Conservation (phyloP, 331 rosid species). For the Quercus tomentella region DNA sequence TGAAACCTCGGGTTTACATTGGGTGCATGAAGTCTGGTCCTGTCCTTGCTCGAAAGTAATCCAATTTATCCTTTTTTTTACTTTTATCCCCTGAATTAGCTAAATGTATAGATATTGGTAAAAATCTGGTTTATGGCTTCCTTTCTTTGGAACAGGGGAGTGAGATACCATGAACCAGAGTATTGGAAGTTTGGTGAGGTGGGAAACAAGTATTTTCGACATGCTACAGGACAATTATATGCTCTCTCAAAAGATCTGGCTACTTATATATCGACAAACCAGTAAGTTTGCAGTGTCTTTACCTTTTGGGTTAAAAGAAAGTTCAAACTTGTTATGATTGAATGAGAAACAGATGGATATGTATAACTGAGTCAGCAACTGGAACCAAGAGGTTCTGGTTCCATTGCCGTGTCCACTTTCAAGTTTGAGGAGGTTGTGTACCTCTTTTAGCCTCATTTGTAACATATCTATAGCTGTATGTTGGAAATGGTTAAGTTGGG, state of each 20-base stretch:
- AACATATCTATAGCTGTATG: not conserved
- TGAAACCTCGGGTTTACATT: constrained; percentile 64
- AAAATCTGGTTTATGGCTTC: constrained; percentile 14
- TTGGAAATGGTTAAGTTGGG: not conserved
- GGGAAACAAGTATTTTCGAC: constrained; percentile 90
- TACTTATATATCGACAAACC: constrained; percentile 63
- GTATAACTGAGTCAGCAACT: not conserved
- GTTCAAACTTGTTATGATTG: not conserved
- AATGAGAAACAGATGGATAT: not conserved
- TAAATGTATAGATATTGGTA: not conserved
- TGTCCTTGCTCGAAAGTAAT: constrained; percentile 84
- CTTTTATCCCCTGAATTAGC: not conserved
- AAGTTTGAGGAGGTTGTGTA: not conserved
- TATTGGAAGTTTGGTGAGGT: constrained; percentile 83
- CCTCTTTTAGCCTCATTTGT: not conserved
- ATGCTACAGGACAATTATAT: constrained; percentile 89
- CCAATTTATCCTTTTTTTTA: constrained; percentile 1
- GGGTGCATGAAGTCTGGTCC: constrained; percentile 99
- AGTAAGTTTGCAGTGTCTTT: constrained; percentile 44
- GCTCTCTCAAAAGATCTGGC: constrained; percentile 79
- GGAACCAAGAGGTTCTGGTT: not conserved
- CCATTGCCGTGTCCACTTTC: not conserved
- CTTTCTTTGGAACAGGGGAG: constrained; percentile 53
- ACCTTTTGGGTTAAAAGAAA: not conserved
- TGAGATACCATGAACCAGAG: constrained; percentile 90